phyloP scores from a whole-genome alignment of 2,329 filamentous ascomycete genomes.

The Gnomoniopsis sp. region DNA sequence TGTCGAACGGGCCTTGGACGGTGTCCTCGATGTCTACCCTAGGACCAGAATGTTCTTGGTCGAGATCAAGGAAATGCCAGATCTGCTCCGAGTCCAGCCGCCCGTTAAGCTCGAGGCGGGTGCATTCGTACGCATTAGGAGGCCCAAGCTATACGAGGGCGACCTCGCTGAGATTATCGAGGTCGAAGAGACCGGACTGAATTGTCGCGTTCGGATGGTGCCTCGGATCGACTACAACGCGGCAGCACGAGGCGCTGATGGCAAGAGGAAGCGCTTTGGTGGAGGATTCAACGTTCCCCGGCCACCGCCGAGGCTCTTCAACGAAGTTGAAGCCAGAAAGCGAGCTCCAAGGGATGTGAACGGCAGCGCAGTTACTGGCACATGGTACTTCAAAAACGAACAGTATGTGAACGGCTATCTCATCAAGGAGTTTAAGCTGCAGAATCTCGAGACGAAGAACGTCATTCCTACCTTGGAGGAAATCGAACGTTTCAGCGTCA shows the following conservation, averaged over 20 bases:
- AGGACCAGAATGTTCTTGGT: slow-evolving; percentile 83
- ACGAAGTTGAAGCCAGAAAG: slow-evolving; percentile 88
- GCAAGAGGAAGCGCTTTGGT: slow-evolving; percentile 78
- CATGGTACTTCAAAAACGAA: slow-evolving; percentile 82
- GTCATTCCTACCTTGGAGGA: slow-evolving; percentile 94
- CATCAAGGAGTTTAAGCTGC: slow-evolving; percentile 89
- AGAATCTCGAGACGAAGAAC: slow-evolving; percentile 78
- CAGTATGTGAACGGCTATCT: slow-evolving; percentile 91
- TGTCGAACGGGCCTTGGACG: slow-evolving; percentile 77
- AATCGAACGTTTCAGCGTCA: slow-evolving; percentile 88
- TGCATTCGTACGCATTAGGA: slow-evolving; percentile 85
- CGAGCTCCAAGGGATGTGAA: slow-evolving; percentile 63
- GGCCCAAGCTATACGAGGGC: slow-evolving; percentile 75
- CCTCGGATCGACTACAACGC: slow-evolving; percentile 80
- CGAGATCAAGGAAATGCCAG: slow-evolving; percentile 95
- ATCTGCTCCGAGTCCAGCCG: slow-evolving; percentile 86
- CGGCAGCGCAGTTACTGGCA: slow-evolving; percentile 72
- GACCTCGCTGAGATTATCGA: slow-evolving; percentile 91
- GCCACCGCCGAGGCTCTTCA: slow-evolving; percentile 88
- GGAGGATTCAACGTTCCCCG: slow-evolving; percentile 42
- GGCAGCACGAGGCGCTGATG: slow-evolving; percentile 40
- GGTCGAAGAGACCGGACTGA: slow-evolving; percentile 87
- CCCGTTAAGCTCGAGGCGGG: slow-evolving; percentile 80
- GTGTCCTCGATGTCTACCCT: slow-evolving; percentile 85
- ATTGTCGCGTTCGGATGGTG: slow-evolving; percentile 82